Base-by-base conservation (phyloP, 2,329 filamentous ascomycete genomes). In the Diaporthe sp. region DNA sequence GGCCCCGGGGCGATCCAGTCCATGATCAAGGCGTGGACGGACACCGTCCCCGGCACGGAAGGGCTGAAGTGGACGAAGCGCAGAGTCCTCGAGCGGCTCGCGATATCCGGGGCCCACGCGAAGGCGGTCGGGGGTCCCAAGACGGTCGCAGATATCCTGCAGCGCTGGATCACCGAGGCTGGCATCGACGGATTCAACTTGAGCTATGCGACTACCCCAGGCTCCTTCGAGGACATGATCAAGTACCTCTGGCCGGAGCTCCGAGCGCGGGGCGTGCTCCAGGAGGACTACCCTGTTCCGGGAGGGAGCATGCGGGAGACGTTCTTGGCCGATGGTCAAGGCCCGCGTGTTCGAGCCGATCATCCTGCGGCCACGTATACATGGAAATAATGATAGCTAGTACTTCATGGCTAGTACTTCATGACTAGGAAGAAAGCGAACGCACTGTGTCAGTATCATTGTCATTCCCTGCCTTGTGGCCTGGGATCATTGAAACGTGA, bases 211-310 rank as follows among this genome's bases (percentile, higher is more conserved):
- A 53, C 70, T 17, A 75, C 72, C 1, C 73, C 72, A 27, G 74
- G 72, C 13, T 59, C 72, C 6, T 75, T 65, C 32, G 68, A 75
- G 35, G 74, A 77, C 55, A 65, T 75, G 50, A 50, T 75, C 59
- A 71, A 71, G 53, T 69, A 72, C 25, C 72, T 78, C n/a, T 79
- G 83, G 72, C 80, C 78, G 2, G 78, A 77, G 47, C 72, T 79
- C 12, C 58, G 68, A 50, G 68, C 65, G 50, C 75, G 78, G 30
- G 78, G 78, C 5, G 73, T 58, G 13, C 63, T 68, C 4, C 63
- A 68, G 32, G 70, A 51, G 17, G 75, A 78, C 32, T 78, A 78
- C 37, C 68, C 72, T 5, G 77, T 78, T 22, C 75, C 73, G 1
- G 77, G 77, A n/a, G 77, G 77, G 12, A 73, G 63, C 15, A 68